Base-by-base conservation (phyloP, 331 rosid genomes). In the Arachis monticola region DNA sequence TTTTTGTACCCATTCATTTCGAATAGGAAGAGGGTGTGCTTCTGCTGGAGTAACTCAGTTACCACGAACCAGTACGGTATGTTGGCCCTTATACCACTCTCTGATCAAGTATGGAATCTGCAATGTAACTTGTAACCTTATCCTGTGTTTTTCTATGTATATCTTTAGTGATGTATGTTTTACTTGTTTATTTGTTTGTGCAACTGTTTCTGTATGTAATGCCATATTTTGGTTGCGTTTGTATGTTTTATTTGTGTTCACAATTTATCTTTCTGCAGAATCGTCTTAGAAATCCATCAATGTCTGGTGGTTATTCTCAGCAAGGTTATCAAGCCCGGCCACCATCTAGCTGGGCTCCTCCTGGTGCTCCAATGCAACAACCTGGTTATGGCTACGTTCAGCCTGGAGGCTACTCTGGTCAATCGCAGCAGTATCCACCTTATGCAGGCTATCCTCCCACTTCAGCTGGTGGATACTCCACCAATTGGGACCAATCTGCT, bases 31-130 rank as follows among this genome's bases (percentile, higher is more conserved):
- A 87, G 92, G 95, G 85, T 95, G 93, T 88, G 97, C 99, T 85
- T 95, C 99, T 90, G 97, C 97, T 88, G 97, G 97, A 90, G 99
- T 95, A 81, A 90, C 97, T 85, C 98, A 78, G 90, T 92, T 89
- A 74, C 84, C 98, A 83, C 84, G 82, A 91, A 84, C 88, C 81
- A 74, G 92, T 82, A 90, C 99, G 99, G 97, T 95, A 95, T 95
- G 97, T 92, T 78, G 99, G 97, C 82, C 64, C 85, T 92, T 81
- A 87, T 81, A 78, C 83, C 87, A 83, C 85, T 83, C 83, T 84
- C 83, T 85, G 90, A 87, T 88, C 79, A 78, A 74, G 80, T 89
- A 80, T 83, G 88, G 80, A 83, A 87, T 86, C 74, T 77, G 78
- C 83, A 79, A 79, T 73, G 67, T 42, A 73, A 65, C 56, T 50